Base-by-base conservation (phyloP, 352 stramenopile species). In the Saprolegnia parasitica region DNA sequence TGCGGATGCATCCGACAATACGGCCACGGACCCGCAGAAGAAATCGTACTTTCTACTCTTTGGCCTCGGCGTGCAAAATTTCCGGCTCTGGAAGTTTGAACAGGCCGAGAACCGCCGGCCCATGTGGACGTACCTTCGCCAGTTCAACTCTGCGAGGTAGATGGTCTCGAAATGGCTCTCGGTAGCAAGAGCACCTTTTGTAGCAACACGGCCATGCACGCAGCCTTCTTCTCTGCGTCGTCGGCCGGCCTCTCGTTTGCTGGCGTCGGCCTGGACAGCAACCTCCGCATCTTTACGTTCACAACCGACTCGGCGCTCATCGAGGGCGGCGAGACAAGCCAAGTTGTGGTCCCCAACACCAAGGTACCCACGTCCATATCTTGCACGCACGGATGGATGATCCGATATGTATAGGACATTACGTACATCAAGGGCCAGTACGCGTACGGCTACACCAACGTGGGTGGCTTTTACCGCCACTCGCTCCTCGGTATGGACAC, bases 71-170 rank as follows among this genome's bases (percentile, higher is more conserved):
- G 76, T 95, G 56, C 81, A 81, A 13, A 87, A 73, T 8, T 66
- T 93, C 24, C 78, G 90, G 60, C 55, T 95, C 45, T 95, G 84
- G 86, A 84, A 81, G 20, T 95, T 92, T 54, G 82, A 90, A 57
- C 71, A 78, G 5, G 39, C 47, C 21, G 63, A 39, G 0, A 65
- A 74, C 5, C 4, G 15, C 20, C 4, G 10, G 10, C 67, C 63
- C 15, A 20, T 24, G 23, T 70, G 63, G 63, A 63, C 63, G 49
- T 61, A 61, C 29, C n/a, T 70, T 13, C 47, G 47, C 26, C 21
- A 70, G 29, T 61, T 70, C 29, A 57, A 24, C 26, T 60, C 63
- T 9, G 40, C 39, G n/a, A 70, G 63, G 63, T 70, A 70, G 6
- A 2, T 29, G 20, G 24, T 24, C 13, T 35, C 20, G 64, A 11